Evolutionary conservation across 176 grass and related monocot species (phyloP), one percentile per base, ranked within the genome.

Genomic region (Miscanthus lutarioriparius): DNA sequence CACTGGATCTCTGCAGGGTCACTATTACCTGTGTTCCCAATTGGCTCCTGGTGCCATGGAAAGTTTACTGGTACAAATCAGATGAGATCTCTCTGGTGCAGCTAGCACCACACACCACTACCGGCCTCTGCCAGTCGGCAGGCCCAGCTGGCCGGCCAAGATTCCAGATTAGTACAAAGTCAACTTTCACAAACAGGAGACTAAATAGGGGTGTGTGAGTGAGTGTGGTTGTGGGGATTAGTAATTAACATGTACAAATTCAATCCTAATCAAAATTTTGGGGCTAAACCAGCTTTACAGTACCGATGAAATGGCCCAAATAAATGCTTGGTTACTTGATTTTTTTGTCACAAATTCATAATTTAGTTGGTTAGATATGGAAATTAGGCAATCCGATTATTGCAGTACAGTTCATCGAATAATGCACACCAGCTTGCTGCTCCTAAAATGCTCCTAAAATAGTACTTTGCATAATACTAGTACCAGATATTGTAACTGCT

Each of bases 81-180:
- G 45, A 83, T 83, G 75, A 87, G 80, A 90, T 90, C 89, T 87
- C 59, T 68, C 75, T n/a, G n/a, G n/a, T 87, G 74, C 75, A 83
- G 80, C 56, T 61, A 22, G 53, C 49, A 53, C 48, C 28, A 30
- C 67, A 4, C 63, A 41, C 77, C 87, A 85, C 82, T 74, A 74
- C 48, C 77, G 11, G 9, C n/a, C 82, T 48, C 65, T 77, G 78
- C 12, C 12, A 61, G 0, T 25, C 22, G 10, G n/a, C 56, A n/a
- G 19, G 32, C 20, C 40, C 54, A 81, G 39, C 14, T 43, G 70
- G 58, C n/a, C 80, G 64, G 37, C n/a, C 80, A 87, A 75, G 89
- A 87, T 87, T 80, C 69, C 69, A 67, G 66, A 62, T 76, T 48
- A 70, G 78, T 37, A 7, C 67, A 73, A 47, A 78, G 64, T 81